A percentile compares a stretch with the other conserved stretches of the same genome.
phyloP scores from a whole-genome alignment of 2,329 filamentous ascomycete genomes.

The Aschersonia sp. region DNA sequence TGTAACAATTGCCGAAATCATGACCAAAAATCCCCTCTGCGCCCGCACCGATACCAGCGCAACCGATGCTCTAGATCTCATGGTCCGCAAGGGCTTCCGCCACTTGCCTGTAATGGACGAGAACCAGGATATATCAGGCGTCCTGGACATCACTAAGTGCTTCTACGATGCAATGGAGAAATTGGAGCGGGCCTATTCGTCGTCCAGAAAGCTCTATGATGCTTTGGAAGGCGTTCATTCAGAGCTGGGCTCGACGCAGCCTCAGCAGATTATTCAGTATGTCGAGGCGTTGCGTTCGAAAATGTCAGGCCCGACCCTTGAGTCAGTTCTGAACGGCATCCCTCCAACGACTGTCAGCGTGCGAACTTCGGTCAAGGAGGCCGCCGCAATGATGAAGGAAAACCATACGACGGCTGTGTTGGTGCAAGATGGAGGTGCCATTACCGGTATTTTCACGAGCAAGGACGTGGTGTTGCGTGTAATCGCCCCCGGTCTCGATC shows the following conservation, averaged over 20 bases:
- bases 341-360: constrained; percentile 93
- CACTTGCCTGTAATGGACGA: constrained; percentile 99
- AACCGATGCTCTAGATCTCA: constrained; percentile 90
- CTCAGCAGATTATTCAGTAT: constrained; percentile 97
- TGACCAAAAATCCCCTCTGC: constrained; percentile 98
- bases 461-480: constrained; percentile 97
- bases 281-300: constrained; percentile 89
- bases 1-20: constrained; percentile 93
- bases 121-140: constrained; percentile 97
- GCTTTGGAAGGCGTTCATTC: constrained; percentile 95
- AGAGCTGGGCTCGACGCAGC: constrained; percentile 87
- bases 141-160: constrained; percentile 97
- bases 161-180: constrained; percentile 99
- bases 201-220: constrained; percentile 95
- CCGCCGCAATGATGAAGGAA: constrained; percentile 92
- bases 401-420: constrained; percentile 94
- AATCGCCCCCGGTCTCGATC: constrained; percentile 91
- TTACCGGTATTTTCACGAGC: constrained; percentile 98
- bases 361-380: constrained; percentile 89
- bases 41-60: constrained; percentile 95
- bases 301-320: constrained; percentile 95
- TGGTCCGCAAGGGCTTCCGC: constrained; percentile 96
- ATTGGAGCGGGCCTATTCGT: constrained; percentile 90
- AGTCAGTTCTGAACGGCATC: constrained; percentile 82
- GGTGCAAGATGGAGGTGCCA: constrained; percentile 91